These are phyloP conservation scores for Eustoma russellianum DNA, from an alignment of 257 asterid genomes.

Conservation along the genomic window DNA sequence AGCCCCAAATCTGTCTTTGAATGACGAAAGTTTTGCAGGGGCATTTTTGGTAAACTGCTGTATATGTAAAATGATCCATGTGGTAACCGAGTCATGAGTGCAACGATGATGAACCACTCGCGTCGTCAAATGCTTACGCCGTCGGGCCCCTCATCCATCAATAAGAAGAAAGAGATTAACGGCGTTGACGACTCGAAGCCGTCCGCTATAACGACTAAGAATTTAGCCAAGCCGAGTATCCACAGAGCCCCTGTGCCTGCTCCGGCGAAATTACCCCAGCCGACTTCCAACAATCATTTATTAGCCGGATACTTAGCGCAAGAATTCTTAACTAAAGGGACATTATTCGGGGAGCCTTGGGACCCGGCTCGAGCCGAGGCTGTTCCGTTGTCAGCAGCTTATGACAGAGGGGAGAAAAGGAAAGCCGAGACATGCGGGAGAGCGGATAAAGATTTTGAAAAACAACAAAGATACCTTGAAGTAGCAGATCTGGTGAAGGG, in stretches of 20 bases:
- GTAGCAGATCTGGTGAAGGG: constrained; percentile 21
- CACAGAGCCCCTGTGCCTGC: constrained; percentile 4
- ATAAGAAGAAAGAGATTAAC: constrained; percentile 22
- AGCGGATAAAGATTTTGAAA: constrained; percentile 5
- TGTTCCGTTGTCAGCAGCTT: not conserved
- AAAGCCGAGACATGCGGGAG: constrained; percentile 12
- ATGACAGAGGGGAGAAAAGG: constrained; percentile 8
- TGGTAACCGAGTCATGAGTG: constrained; percentile 22
- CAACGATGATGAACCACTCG: constrained; percentile 23
- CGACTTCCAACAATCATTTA: constrained; percentile 14
- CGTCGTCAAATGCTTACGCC: constrained; percentile 6
- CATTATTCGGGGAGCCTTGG: constrained; percentile 19
- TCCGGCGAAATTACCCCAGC: constrained; percentile 9
- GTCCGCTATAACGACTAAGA: constrained; percentile 28
- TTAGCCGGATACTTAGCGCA: constrained; percentile 30
- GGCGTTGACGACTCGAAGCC: constrained; percentile 20
- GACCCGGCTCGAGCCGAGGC: constrained; percentile 21
- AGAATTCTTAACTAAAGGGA: constrained; percentile 24
- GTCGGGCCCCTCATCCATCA: constrained; percentile 17
- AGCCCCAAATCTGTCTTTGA: constrained; percentile 3
- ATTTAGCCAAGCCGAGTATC: constrained; percentile 31
- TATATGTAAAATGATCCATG: constrained; percentile 5
- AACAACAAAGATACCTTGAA: constrained; percentile 16
- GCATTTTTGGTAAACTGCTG: constrained; percentile 1
- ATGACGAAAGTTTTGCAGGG: constrained; percentile 2